Base-by-base conservation (phyloP, 163 green algal genomes). In the Chlamydomonas reinhardtii region DNA sequence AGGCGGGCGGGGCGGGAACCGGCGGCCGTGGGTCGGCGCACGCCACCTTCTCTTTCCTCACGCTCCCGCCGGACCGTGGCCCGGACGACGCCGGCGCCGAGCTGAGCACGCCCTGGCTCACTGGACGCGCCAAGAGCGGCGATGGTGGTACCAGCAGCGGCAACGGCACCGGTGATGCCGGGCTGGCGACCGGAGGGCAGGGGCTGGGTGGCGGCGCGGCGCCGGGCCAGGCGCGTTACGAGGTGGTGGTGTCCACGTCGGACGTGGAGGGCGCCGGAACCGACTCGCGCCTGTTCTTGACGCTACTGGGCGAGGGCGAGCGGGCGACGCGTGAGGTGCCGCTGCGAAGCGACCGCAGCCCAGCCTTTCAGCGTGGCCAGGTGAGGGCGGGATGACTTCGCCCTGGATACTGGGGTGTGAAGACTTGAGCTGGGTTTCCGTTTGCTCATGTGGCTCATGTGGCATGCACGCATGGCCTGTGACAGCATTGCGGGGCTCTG, bases 291-390 rank as follows among this genome's bases (percentile, higher is more conserved):
- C 79, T 94, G 24, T 83, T 59, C 39, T 24, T 92, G 22, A 77
- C 84, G 19, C 34, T 94, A 6, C 89, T 88, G 62, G 92, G 90
- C 48, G 70, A 56, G 79, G 19, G 78, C 70, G 39, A 83, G 88
- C 39, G 86, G 90, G 70, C 90, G 48, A 14, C 84, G 19, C 84
- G 84, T 5, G 88, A 91, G 78, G 48, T 56, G 48, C 82, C 73
- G 43, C 76, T 81, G 70, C 74, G 89, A 12, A 83, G 90, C 78
- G 82, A 84, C 70, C 32, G 48, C 27, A 65, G 39, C 19, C 83
- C 87, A 74, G 82, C 89, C 79, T 96, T 95, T 80, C 91, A 94
- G 62, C 85, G 92, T 15, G 83, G 83, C n/a, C 76, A 91, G 86
- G 88, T 92, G 37, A 15, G 84, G 3, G 35, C 20, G 17, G 17